Evolutionary conservation across 1,284 basidiomycete species (phyloP).

Genomic region (Xerocomus nothofagi): DNA sequence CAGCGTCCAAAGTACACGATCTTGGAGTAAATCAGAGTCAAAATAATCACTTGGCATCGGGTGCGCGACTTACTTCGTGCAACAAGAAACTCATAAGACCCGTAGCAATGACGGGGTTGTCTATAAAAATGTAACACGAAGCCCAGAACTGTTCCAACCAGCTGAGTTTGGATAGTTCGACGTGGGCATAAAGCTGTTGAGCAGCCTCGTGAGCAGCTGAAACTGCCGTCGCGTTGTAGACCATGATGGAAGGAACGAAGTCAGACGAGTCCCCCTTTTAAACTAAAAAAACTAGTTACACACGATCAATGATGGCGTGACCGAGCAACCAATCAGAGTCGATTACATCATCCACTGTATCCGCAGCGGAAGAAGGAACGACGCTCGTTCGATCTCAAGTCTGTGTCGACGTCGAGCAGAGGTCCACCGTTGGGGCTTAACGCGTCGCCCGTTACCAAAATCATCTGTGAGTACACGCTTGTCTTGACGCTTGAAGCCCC

Average conservation of each 20-base stretch:
- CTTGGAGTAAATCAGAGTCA: constrained; percentile 40
- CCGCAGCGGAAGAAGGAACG: too few species aligned
- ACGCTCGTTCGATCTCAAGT: too few species aligned
- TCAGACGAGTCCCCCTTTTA: constrained; percentile 4
- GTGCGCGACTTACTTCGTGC: constrained; percentile 75
- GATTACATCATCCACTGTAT: constrained; percentile 10
- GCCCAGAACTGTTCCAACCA: constrained; percentile 83
- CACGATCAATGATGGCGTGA: constrained; percentile 24
- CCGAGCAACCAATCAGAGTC: constrained; percentile 18
- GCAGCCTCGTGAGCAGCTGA: constrained; percentile 25
- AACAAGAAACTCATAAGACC: constrained; percentile 92
- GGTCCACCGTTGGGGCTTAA: too few species aligned
- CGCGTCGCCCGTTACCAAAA: too few species aligned
- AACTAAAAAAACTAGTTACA: constrained; percentile 10
- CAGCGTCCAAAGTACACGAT: constrained; percentile 96
- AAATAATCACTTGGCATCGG: not conserved
- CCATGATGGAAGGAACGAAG: constrained; percentile 15
- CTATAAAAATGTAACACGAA: constrained; percentile 82
- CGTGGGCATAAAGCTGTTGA: constrained; percentile 53
- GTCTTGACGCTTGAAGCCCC: too few species aligned
- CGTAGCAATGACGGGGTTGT: constrained; percentile 92
- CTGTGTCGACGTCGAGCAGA: too few species aligned
- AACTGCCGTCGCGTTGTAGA: constrained; percentile 39
- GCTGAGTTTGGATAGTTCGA: constrained; percentile 66
- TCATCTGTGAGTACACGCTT: too few species aligned